Evolutionary conservation across 352 stramenopile genomes (phyloP).

Genomic region (Peronospora destructor): DNA sequence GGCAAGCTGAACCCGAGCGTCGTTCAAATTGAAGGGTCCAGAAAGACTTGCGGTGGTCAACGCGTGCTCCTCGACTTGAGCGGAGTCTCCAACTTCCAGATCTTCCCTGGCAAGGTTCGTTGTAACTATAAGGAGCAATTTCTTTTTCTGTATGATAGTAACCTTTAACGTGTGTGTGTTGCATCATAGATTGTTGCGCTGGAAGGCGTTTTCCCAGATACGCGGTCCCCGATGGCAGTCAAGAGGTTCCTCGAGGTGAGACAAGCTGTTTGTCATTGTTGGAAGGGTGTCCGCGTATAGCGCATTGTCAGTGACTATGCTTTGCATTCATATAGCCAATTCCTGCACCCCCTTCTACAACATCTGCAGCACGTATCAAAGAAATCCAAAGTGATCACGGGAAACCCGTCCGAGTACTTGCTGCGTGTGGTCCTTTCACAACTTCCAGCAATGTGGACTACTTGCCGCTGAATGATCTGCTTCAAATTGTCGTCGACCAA

Average conservation of each 20-base stretch:
- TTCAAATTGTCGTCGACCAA: constrained; percentile 70
- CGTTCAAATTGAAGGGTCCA: constrained; percentile 73
- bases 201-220: constrained; percentile 67
- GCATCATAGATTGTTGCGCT: constrained; percentile 63
- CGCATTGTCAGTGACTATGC: neutral
- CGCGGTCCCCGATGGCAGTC: constrained; percentile 61
- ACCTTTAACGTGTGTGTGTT: neutral
- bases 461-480: constrained; percentile 90
- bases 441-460: constrained; percentile 93
- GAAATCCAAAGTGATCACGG: constrained; percentile 39
- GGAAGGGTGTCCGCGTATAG: too few species aligned
- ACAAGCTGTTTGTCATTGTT: constrained; percentile 1
- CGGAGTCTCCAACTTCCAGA: constrained; percentile 56
- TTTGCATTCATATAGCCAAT: constrained; percentile 47
- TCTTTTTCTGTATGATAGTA: constrained; percentile 3
- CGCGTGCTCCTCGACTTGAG: constrained; percentile 73
- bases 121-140: neutral
- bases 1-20: constrained; percentile 81
- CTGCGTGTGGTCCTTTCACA: constrained; percentile 92
- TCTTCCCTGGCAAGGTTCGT: constrained; percentile 78
- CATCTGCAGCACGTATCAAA: constrained; percentile 38
- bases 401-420: constrained; percentile 72
- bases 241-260: constrained; percentile 72
- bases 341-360: constrained; percentile 43
- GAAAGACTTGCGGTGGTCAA: constrained; percentile 75